Conservation (phyloP, 2,329 filamentous ascomycete genomes). For the Phialophora macrospora region DNA sequence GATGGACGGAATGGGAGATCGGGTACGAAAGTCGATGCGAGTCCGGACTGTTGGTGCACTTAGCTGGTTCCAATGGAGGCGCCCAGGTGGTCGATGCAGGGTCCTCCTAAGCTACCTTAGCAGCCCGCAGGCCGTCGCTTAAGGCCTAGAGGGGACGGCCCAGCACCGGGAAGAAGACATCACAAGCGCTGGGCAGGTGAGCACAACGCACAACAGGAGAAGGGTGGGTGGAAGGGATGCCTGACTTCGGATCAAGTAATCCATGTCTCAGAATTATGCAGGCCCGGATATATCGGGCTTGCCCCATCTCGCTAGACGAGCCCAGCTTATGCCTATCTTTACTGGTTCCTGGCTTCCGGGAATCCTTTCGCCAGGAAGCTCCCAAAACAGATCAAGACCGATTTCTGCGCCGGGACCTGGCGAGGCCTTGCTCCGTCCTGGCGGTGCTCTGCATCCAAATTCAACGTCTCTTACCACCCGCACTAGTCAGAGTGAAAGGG, state of each 20-base stretch:
- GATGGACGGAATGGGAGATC: conserved; percentile 10
- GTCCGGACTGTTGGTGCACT: conserved; percentile 1
- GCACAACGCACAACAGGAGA: background rate
- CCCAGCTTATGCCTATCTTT: conserved; percentile 15
- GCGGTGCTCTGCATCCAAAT: conserved; percentile 9
- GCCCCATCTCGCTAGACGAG: background rate
- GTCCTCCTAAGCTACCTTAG: background rate
- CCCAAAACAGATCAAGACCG: background rate
- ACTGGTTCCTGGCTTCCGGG: conserved; percentile 10
- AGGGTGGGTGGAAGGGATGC: background rate
- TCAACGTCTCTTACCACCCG: conserved; percentile 9
- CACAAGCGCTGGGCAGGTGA: background rate
- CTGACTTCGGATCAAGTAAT: conserved; percentile 15
- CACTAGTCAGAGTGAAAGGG: background rate
- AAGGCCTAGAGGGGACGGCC: background rate
- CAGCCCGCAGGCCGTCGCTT: background rate
- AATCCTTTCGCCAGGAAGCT: background rate
- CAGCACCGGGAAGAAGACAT: background rate
- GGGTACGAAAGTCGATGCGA: conserved; percentile 11
- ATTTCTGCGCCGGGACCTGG: background rate
- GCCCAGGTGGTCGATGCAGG: conserved; percentile 10
- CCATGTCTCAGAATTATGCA: conserved; percentile 16
- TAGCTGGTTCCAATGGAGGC: background rate
- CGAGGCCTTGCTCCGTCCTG: background rate
- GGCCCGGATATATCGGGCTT: conserved; percentile 8